These are phyloP conservation scores for Aspergillus aculeatus DNA, from an alignment of 2,329 filamentous ascomycete species.

Conservation along the genomic window DNA sequence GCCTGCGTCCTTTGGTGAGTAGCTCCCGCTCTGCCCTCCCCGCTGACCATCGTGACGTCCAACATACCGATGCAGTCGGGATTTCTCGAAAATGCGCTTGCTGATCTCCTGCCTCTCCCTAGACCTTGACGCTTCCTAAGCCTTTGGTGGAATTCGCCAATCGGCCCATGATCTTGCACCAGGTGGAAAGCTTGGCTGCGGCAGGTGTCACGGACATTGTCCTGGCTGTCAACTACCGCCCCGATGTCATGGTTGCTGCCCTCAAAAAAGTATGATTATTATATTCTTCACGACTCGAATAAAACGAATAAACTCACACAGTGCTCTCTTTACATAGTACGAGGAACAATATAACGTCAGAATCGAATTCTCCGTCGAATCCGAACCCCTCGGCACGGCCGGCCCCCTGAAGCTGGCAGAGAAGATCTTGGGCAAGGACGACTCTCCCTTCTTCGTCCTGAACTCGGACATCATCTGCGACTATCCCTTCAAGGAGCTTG, in stretches of 20 bases:
- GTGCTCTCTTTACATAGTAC: conserved; percentile 57
- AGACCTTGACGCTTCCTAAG: conserved; percentile 97
- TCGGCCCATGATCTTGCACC: conserved; percentile 98
- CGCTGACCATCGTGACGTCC: conserved; percentile 17
- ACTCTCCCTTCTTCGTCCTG: conserved; percentile 93
- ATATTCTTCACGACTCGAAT: neutral
- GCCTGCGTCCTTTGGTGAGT: conserved; percentile 88
- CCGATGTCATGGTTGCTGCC: conserved; percentile 94
- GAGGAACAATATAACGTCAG: conserved; percentile 89
- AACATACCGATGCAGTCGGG: conserved; percentile 3
- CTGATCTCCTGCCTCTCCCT: conserved; percentile 20
- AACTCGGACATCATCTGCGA: conserved; percentile 99
- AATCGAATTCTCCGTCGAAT: conserved; percentile 96
- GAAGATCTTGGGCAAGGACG: conserved; percentile 86
- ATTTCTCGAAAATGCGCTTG: conserved; percentile 4
- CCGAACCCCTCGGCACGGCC: conserved; percentile 90
- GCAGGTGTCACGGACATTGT: conserved; percentile 97
- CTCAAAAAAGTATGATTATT: conserved; percentile 71
- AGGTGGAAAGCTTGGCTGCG: conserved; percentile 89
- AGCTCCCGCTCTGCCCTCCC: conserved; percentile 28
- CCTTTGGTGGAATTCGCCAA: conserved; percentile 98
- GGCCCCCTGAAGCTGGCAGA: conserved; percentile 95
- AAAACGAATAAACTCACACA: conserved; percentile 4
- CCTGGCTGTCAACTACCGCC: conserved; percentile 96
- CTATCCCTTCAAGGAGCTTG: conserved; percentile 87